Evolutionary conservation across 106 monocot species (phyloP), one percentile per base, ranked within the genome.

Genomic region (Gastrodia elata): DNA sequence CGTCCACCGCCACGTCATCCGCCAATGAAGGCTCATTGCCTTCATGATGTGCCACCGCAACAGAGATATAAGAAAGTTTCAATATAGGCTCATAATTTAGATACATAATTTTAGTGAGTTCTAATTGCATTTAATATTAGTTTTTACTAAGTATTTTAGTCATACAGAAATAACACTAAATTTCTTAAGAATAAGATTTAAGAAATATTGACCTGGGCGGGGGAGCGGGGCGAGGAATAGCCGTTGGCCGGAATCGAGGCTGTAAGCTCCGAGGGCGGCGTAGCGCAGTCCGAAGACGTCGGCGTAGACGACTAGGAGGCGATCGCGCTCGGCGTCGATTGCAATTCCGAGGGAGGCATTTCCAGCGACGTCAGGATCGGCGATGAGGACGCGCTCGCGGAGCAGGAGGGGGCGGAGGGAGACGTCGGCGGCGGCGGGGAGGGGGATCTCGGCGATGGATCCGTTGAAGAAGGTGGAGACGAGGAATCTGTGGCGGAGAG

Each of bases 1-100:
- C 55, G 38, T 92, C 96, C 11, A 90, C 86, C 1, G 90, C 90
- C 5, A 97, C 96, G 61, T 97, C 96, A 35, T 97, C 90, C 0
- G 92, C 90, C 5, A 78, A 64, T 36, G 87, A 84, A 2, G 39
- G 39, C 67, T 79, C 87, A 10, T 84, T 87, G 10, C 40, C 91
- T 91, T 38, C 42, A 76, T 61, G 10, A 44, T 44, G 10, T 30
- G 6, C 8, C 2, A 2, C 30, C 32, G 14, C 27, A 32, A 3
- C 32, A 59, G 52, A 22, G 2, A 22, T 52, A 14, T 10, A 15
- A 46, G 46, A n/a, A n/a, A n/a, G n/a, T n/a, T n/a, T n/a, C n/a
- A n/a, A n/a, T n/a, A n/a, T n/a, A n/a, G n/a, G n/a, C n/a, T n/a
- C n/a, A n/a, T n/a, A n/a, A n/a, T n/a, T n/a, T n/a, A n/a, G n/a